Evolutionary conservation across 495 filamentous ascomycete species (phyloP).

Genomic region (Articulospora tetracladia): DNA sequence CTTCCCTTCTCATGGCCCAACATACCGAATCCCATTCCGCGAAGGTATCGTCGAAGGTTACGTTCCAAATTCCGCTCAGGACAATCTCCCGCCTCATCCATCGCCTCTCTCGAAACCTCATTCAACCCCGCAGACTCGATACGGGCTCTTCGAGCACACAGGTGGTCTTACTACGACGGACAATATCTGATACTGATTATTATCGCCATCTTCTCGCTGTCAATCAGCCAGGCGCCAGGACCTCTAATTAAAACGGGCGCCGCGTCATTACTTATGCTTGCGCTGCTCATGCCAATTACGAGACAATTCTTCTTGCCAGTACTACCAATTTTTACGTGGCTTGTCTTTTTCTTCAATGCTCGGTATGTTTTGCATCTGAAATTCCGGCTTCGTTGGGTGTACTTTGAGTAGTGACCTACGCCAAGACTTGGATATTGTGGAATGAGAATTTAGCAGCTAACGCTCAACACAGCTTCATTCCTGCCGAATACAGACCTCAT

Average conservation of each 20-base stretch:
- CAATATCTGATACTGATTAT: slow-evolving; percentile 76
- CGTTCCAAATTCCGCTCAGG: slow-evolving; percentile 70
- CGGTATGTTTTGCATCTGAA: slow-evolving; percentile 18
- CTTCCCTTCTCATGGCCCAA: slow-evolving; percentile 26
- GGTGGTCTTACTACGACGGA: slow-evolving; percentile 81
- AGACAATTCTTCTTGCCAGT: slow-evolving; percentile 89
- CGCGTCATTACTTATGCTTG: slow-evolving; percentile 58
- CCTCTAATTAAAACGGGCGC: slow-evolving; percentile 66
- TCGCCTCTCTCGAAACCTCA: slow-evolving; percentile 77
- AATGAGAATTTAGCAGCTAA: slow-evolving; percentile 6
- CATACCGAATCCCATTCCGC: slow-evolving; percentile 56
- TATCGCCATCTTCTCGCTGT: slow-evolving; percentile 75
- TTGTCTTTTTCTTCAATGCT: slow-evolving; percentile 73
- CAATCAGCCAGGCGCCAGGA: slow-evolving; percentile 70
- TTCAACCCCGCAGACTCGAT: slow-evolving; percentile 73
- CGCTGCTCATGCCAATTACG: slow-evolving; percentile 81
- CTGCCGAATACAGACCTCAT: slow-evolving; percentile 75
- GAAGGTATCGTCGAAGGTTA: slow-evolving; percentile 68
- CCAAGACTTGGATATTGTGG: neutral
- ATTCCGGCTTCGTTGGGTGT: neutral
- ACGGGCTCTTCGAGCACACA: slow-evolving; percentile 64
- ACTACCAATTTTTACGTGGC: slow-evolving; percentile 76
- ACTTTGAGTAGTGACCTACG: slow-evolving; percentile 8
- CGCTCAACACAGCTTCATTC: slow-evolving; percentile 63
- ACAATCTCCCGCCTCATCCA: slow-evolving; percentile 64